Conservation (phyloP, 805 yeast genomes). For the Saturnispora halmiae region DNA sequence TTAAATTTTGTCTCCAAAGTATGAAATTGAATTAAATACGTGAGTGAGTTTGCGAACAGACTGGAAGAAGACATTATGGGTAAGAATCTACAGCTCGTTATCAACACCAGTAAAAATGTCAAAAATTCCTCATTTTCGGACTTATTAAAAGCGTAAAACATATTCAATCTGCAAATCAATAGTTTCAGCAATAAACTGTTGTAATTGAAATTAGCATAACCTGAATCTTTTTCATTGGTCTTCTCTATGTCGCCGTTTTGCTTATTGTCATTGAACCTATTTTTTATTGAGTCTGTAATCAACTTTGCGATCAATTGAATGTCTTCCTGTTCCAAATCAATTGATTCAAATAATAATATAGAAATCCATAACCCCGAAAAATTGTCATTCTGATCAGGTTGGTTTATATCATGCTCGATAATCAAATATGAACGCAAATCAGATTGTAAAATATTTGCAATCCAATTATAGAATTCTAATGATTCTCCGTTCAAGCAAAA, state of each 20-base stretch:
- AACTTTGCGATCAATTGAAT: not conserved
- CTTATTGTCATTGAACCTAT: not conserved
- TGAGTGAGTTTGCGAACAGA: not conserved
- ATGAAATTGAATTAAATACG: not conserved
- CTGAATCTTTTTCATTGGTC: not conserved
- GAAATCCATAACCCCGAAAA: not conserved
- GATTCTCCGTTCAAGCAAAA: constrained; percentile 5
- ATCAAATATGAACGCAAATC: not conserved
- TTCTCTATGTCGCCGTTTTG: not conserved
- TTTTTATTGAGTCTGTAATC: not conserved
- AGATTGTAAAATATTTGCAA: constrained; percentile 4
- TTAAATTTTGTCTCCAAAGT: not conserved
- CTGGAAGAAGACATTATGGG: constrained; percentile 3
- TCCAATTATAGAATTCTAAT: constrained; percentile 5
- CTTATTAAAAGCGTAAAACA: constrained; percentile 16
- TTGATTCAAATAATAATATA: not conserved
- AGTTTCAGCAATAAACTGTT: constrained; percentile 9
- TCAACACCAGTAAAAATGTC: constrained; percentile 10
- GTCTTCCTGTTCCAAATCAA: not conserved
- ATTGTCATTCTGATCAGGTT: not conserved
- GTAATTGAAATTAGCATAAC: not conserved
- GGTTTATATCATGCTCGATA: not conserved
- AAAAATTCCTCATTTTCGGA: constrained; percentile 20
- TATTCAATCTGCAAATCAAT: constrained; percentile 18
- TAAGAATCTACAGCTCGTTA: constrained; percentile 13